Percentiles rank a stretch among this genome's conserved stretches.
Conservation (phyloP, 1,139 yeast genomes). For the Hansenula lynferdii region DNA sequence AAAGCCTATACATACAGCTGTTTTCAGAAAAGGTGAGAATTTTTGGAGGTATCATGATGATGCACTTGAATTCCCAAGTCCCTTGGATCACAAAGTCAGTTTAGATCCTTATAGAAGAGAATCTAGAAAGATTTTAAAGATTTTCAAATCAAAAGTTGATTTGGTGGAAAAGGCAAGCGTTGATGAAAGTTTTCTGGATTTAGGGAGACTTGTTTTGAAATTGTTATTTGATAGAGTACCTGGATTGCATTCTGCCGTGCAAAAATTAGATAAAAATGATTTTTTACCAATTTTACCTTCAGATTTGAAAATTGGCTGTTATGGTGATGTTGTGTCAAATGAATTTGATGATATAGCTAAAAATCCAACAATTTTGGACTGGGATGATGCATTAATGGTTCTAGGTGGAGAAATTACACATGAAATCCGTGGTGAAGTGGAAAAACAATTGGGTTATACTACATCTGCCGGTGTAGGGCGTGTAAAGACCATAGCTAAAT, state of each 20-base stretch:
- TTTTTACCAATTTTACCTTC: constrained; percentile 49
- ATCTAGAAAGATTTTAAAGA: constrained; percentile 68
- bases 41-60: constrained; percentile 68
- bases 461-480: constrained; percentile 88
- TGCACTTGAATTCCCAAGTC: constrained; percentile 30
- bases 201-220: constrained; percentile 46
- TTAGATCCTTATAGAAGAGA: constrained; percentile 89
- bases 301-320: constrained; percentile 11
- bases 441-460: constrained; percentile 61
- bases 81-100: constrained; percentile 71
- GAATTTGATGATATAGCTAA: constrained; percentile 17
- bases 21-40: constrained; percentile 80
- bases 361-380: constrained; percentile 41
- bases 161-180: constrained; percentile 90
- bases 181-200: constrained; percentile 86
- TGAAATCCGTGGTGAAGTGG: constrained; percentile 51
- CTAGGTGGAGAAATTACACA: constrained; percentile 59
- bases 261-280: constrained; percentile 24
- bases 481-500: constrained; percentile 73
- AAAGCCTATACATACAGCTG: constrained; percentile 88
- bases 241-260: constrained; percentile 18
- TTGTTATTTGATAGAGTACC: constrained; percentile 29
- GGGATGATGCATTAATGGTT: constrained; percentile 78
- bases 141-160: constrained; percentile 54
- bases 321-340: constrained; percentile 16